Conservation (phyloP, 805 yeast species). For the Wickerhamiella sorbophila region DNA sequence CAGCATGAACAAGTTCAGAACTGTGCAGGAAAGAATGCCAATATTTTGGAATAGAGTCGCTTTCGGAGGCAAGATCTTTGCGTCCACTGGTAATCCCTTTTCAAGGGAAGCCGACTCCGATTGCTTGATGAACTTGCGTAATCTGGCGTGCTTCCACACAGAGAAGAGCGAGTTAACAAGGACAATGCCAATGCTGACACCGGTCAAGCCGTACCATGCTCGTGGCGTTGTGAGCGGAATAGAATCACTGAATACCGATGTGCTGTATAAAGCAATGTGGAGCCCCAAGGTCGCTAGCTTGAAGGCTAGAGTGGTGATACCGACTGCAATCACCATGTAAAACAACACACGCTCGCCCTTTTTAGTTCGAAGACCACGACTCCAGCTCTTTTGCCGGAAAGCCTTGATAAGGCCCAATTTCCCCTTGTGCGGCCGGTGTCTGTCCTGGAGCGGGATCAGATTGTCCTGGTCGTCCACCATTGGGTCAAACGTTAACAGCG, state of each 20-base stretch:
- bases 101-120: not conserved
- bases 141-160: not conserved
- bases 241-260: not conserved
- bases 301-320: not conserved
- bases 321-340: not conserved
- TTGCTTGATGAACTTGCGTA: not conserved
- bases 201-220: conserved; percentile 11
- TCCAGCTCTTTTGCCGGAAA: not conserved
- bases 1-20: not conserved
- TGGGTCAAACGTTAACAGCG: not conserved
- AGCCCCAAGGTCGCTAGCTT: not conserved
- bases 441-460: not conserved
- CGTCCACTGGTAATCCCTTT: not conserved
- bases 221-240: not conserved
- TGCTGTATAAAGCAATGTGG: not conserved
- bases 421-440: too few relatives aligned
- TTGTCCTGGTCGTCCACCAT: not conserved
- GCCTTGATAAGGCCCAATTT: too few relatives aligned
- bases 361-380: not conserved
- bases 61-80: not conserved
- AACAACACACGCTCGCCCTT: not conserved
- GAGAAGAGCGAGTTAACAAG: not conserved
- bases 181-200: conserved; percentile 10
- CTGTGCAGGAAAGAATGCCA: conserved; percentile 6
- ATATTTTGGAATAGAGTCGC: conserved; percentile 6